Conservation (phyloP, 495 filamentous ascomycete species). For the Astrothelium macrocarpum region DNA sequence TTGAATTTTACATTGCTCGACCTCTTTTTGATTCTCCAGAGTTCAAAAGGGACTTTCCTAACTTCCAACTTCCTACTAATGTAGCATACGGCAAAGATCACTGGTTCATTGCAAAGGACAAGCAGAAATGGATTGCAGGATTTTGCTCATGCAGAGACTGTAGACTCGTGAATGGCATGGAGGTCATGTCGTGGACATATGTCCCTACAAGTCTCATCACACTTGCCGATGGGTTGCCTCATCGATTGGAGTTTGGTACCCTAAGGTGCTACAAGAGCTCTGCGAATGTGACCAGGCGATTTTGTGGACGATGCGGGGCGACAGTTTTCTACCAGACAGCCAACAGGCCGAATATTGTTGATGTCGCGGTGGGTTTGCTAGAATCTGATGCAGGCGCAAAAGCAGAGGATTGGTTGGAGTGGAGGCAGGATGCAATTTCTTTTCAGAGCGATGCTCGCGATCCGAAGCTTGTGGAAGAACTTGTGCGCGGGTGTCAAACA, state of each 20-base stretch:
- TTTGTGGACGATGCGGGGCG: conserved; percentile 55
- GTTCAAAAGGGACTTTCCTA: conserved; percentile 33
- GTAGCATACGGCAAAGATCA: neutral
- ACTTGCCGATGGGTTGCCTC: conserved; percentile 24
- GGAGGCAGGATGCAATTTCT: conserved; percentile 49
- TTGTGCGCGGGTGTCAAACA: neutral
- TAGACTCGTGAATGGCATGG: conserved; percentile 51
- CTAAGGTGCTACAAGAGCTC: conserved; percentile 48
- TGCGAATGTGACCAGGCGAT: conserved; percentile 47
- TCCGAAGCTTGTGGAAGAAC: neutral
- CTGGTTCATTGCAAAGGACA: conserved; percentile 43
- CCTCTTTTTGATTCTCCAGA: conserved; percentile 35
- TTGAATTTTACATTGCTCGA: conserved; percentile 37
- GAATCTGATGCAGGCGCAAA: conserved; percentile 42
- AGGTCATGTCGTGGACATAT: conserved; percentile 61
- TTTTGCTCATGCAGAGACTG: conserved; percentile 58
- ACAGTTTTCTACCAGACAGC: conserved; percentile 57
- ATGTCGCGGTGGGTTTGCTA: conserved; percentile 40
- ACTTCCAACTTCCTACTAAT: conserved; percentile 39
- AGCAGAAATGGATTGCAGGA: conserved; percentile 51
- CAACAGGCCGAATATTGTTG: conserved; percentile 48
- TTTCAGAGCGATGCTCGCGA: conserved; percentile 48
- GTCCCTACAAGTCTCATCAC: conserved; percentile 52
- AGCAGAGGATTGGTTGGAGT: conserved; percentile 52
- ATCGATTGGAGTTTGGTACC: conserved; percentile 37